These are phyloP conservation scores for Thielaviopsis euricoi DNA, from an alignment of 2,329 filamentous ascomycete species.

Conservation along the genomic window DNA sequence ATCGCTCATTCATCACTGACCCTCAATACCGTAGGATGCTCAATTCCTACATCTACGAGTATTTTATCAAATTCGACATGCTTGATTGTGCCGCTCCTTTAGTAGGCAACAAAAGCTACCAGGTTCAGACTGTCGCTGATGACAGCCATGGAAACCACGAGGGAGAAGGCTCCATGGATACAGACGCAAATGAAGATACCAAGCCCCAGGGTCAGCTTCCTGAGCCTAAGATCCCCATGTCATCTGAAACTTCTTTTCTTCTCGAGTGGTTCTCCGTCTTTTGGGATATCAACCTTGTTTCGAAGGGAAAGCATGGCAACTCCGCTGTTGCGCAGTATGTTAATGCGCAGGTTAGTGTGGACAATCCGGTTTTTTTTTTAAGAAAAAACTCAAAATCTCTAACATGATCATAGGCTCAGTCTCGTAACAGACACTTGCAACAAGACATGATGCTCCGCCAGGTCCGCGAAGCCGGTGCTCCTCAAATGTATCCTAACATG, in stretches of 20 bases:
- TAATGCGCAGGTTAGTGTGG: conserved; percentile 56
- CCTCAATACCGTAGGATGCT: conserved; percentile 40
- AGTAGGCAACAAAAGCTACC: conserved; percentile 30
- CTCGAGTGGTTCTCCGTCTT: conserved; percentile 96
- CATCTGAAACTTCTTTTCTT: conserved; percentile 59
- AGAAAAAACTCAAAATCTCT: conserved; percentile 10
- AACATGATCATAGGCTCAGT: conserved; percentile 36
- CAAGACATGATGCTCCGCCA: conserved; percentile 63
- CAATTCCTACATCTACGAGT: conserved; percentile 84
- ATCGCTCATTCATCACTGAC: conserved; percentile 20
- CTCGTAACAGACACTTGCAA: conserved; percentile 59
- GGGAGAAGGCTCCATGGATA: conserved; percentile 62
- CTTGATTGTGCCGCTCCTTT: conserved; percentile 67
- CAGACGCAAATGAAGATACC: conserved; percentile 62
- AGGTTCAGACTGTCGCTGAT: conserved; percentile 26
- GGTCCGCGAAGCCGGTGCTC: conserved; percentile 43
- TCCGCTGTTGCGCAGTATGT: conserved; percentile 59
- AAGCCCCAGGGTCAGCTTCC: conserved; percentile 73
- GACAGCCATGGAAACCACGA: conserved; percentile 52
- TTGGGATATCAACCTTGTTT: conserved; percentile 81
- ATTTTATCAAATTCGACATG: conserved; percentile 75
- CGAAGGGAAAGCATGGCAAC: conserved; percentile 44
- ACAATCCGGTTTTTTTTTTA: neutral
- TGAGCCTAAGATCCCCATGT: conserved; percentile 49
- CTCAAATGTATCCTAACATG: conserved; percentile 43